These are phyloP conservation scores for Aspergillus sp. DNA, from an alignment of 2,329 filamentous ascomycete genomes.

Conservation along the genomic window DNA sequence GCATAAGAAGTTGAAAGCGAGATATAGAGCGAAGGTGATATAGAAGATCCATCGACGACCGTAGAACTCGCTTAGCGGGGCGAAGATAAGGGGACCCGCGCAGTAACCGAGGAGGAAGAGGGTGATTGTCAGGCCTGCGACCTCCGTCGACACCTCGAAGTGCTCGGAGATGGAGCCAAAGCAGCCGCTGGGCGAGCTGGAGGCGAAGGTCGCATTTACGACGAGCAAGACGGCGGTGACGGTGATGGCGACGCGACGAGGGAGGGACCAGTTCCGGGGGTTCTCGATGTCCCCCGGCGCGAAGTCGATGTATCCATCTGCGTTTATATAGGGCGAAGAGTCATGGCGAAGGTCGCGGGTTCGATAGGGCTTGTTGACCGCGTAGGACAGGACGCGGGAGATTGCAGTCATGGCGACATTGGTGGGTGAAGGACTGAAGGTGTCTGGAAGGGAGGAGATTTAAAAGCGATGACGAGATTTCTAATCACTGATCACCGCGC, in stretches of 20 bases:
- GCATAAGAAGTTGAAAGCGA: conserved; percentile 46
- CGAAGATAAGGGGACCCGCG: conserved; percentile 64
- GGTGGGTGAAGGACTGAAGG: too few species aligned
- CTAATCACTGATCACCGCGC: too few species aligned
- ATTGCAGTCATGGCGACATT: background rate
- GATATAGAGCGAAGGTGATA: conserved; percentile 32
- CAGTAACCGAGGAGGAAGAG: conserved; percentile 64
- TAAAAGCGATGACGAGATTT: too few species aligned
- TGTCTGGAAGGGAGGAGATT: too few species aligned
- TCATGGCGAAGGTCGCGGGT: background rate
- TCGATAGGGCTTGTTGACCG: background rate
- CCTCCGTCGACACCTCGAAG: conserved; percentile 54
- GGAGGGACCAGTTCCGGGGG: background rate
- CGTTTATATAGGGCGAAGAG: background rate
- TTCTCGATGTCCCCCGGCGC: background rate
- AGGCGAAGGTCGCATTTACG: conserved; percentile 60
- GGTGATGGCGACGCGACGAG: background rate
- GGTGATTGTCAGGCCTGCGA: conserved; percentile 63
- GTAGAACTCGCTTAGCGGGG: conserved; percentile 64
- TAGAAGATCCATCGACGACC: conserved; percentile 34
- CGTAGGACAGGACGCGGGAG: background rate
- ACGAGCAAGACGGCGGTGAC: background rate
- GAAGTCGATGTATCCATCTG: background rate
- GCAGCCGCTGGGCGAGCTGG: conserved; percentile 53
- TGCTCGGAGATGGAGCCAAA: conserved; percentile 49